A percentile compares a stretch with the other conserved stretches of the same genome.
Conservation (phyloP, 2,329 filamentous ascomycete genomes). For the Pseudocercospora eumusae region DNA sequence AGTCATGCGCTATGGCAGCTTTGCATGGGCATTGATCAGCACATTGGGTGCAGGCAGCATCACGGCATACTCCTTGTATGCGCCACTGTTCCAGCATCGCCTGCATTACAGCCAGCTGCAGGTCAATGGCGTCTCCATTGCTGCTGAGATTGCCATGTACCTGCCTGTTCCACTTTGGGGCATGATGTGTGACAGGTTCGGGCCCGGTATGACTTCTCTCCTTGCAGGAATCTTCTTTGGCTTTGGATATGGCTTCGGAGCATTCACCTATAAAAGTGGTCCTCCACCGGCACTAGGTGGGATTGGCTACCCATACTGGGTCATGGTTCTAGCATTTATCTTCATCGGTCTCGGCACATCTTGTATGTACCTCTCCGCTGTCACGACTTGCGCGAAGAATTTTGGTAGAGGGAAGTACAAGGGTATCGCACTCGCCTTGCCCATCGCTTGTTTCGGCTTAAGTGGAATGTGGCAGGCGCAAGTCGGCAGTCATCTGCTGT, state of each 20-base stretch:
- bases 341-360: slow-evolving; percentile 80
- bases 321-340: slow-evolving; percentile 85
- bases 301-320: slow-evolving; percentile 68
- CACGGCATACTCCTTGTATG: slow-evolving; percentile 91
- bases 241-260: slow-evolving; percentile 78
- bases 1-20: slow-evolving; percentile 57
- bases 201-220: slow-evolving; percentile 74
- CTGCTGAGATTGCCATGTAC: slow-evolving; percentile 85
- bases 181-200: slow-evolving; percentile 86
- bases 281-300: slow-evolving; percentile 55
- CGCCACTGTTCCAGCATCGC: slow-evolving; percentile 80
- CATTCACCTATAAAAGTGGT: slow-evolving; percentile 69
- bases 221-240: slow-evolving; percentile 74
- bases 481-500: slow-evolving; percentile 75
- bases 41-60: slow-evolving; percentile 86
- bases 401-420: slow-evolving; percentile 87
- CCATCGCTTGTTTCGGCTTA: slow-evolving; percentile 88
- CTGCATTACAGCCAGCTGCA: slow-evolving; percentile 88
- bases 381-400: slow-evolving; percentile 98
- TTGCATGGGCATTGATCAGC: slow-evolving; percentile 61
- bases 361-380: slow-evolving; percentile 82
- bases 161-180: slow-evolving; percentile 87
- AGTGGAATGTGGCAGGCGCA: slow-evolving; percentile 97
- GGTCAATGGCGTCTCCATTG: slow-evolving; percentile 86
- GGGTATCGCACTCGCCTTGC: slow-evolving; percentile 82